Evolutionary conservation across 345 rosid species (phyloP), one percentile per base, ranked within the genome.

Genomic region (Aquilaria malaccensis): DNA sequence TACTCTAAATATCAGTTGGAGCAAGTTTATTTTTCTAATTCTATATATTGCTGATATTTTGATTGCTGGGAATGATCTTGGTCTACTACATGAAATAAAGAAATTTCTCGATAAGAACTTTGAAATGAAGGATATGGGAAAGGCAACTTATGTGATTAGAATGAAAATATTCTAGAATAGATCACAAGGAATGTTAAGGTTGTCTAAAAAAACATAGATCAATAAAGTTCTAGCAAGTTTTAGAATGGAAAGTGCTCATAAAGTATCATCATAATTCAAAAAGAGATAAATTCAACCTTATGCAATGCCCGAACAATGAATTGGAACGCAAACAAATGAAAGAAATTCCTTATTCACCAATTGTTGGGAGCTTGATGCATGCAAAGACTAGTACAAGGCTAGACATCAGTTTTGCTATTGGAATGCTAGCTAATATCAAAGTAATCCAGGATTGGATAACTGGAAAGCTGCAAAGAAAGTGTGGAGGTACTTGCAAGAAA

Each of bases 251-350:
- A 30, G 0, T 50, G 67, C n/a, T 51, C 30, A 1, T 0, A 7
- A 22, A 0, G 60, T 37, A 37, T 45, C 30, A 32, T 33, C 33
- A 12, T 46, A 37, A 52, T 63, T 45, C 10, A 15, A 1, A 70
- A 70, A 3, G 55, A 13, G 53, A 59, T 3, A 64, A 64, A 45
- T 57, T 59, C 14, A 64, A 6, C 29, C 32, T 55, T 2, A 45
- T 6, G 6, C 50, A 64, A 67, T 59, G 65, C 14, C 52, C 55
- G 7, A 68, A 46, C 22, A 68, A 61, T 55, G 56, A 61, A 9
- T 50, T 50, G n/a, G 46, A 63, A 37, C 15, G 43, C 10, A 31
- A 63, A 2, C 15, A 58, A 63, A 57, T 50, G 47, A 32, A 52
- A 63, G 1, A 3, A 14, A 59, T 45, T 46, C 33, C 14, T 45